phyloP scores from a whole-genome alignment of 257 asterid species.

The Solanum rostratum region DNA sequence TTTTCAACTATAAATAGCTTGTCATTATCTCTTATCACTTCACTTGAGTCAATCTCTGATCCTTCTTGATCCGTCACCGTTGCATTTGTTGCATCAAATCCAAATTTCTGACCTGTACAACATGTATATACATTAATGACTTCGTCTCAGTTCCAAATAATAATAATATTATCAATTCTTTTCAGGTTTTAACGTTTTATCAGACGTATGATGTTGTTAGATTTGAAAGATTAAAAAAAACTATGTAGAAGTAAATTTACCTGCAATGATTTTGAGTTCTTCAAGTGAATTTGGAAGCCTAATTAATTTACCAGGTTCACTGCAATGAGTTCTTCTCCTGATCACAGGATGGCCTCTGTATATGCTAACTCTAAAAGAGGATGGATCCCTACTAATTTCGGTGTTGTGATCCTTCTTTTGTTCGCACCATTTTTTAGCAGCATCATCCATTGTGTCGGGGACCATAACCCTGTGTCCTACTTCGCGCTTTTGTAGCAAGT shows the following conservation, averaged over 20 bases:
- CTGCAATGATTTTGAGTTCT: slow-evolving; percentile 62
- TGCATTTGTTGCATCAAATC: slow-evolving; percentile 65
- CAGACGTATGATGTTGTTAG: not conserved
- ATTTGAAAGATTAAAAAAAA: not conserved
- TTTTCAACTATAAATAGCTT: slow-evolving; percentile 39
- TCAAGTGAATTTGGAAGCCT: slow-evolving; percentile 40
- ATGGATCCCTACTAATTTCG: not conserved
- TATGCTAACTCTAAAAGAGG: slow-evolving; percentile 43
- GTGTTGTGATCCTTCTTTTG: slow-evolving; percentile 5
- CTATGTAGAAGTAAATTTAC: slow-evolving; percentile 11
- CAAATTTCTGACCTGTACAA: slow-evolving; percentile 64
- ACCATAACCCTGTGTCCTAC: slow-evolving; percentile 47
- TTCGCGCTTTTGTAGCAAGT: slow-evolving; percentile 47
- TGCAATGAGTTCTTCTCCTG: slow-evolving; percentile 30
- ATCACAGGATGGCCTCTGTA: slow-evolving; percentile 59
- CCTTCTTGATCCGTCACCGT: slow-evolving; percentile 59
- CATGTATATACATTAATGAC: not conserved
- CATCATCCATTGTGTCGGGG: slow-evolving; percentile 13
- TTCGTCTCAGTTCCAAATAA: not conserved
- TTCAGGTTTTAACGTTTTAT: not conserved
- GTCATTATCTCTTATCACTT: slow-evolving; percentile 89
- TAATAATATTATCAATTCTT: not conserved
- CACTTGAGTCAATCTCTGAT: slow-evolving; percentile 70
- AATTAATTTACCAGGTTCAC: slow-evolving; percentile 62
- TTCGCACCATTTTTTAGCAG: slow-evolving; percentile 7